Percentiles rank a stretch among this genome's conserved stretches.
These are phyloP conservation scores for Eucalyptus polybractea DNA, from an alignment of 345 rosid species.

Conservation along the genomic window DNA sequence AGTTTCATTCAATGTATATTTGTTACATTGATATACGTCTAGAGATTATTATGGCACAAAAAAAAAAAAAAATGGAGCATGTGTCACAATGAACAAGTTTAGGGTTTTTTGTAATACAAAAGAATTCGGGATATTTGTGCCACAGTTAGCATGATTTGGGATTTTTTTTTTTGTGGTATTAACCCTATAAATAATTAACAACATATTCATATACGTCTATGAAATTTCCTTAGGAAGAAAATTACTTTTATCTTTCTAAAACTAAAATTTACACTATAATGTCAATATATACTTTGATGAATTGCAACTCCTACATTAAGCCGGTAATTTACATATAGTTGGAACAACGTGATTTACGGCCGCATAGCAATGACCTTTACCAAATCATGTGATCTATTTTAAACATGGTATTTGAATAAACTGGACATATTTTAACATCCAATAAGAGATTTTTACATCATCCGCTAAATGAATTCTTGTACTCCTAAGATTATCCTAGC, in stretches of 20 bases:
- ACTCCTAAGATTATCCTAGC: not conserved
- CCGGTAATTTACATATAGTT: not conserved
- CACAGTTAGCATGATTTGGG: rapidly evolving
- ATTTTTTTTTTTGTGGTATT: not conserved
- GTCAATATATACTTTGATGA: not conserved
- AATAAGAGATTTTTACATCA: not conserved
- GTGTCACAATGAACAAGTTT: not conserved
- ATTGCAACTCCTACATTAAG: not conserved
- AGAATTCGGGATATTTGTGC: no score
- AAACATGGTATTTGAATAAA: not conserved
- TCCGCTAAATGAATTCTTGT: not conserved
- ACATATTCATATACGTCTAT: not conserved
- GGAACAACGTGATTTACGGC: not conserved
- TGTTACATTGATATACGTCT: not conserved
- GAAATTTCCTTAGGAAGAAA: not conserved
- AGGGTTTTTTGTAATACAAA: no score
- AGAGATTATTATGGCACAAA: no score
- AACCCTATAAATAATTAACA: not conserved
- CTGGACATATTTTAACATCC: not conserved
- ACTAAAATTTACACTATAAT: not conserved
- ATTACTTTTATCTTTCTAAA: not conserved
- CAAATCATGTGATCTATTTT: not conserved
- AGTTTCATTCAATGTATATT: no score
- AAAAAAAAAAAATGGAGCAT: not conserved
- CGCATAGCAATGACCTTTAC: not conserved